phyloP scores from a whole-genome alignment of 179 eudicot species.

The Patellifolia procumbens region DNA sequence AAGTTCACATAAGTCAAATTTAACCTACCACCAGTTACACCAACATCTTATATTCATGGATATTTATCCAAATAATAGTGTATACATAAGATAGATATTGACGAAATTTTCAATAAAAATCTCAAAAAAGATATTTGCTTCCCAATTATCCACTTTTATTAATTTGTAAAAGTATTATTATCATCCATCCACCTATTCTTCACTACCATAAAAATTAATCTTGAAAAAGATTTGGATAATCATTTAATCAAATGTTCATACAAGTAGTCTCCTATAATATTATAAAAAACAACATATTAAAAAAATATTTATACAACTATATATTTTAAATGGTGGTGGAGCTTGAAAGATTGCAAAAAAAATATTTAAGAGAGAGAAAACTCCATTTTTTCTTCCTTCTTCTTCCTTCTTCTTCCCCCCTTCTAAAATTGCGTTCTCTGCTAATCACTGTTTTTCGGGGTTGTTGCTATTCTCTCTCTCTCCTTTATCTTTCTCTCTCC shows the following conservation, averaged over 20 bases:
- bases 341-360: neutral
- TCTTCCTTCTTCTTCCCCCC: neutral
- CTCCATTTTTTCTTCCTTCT: neutral
- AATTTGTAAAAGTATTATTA: neutral
- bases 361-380: slow-evolving; percentile 21
- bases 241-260: neutral
- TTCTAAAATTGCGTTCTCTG: slow-evolving; percentile 20
- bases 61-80: too few species aligned
- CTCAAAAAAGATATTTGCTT: neutral
- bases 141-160: neutral
- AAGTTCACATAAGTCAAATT: too few species aligned
- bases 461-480: slow-evolving; percentile 26
- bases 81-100: too few species aligned
- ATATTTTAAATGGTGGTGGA: neutral
- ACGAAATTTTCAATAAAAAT: neutral
- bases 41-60: too few species aligned
- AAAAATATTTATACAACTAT: neutral
- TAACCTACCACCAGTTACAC: too few species aligned
- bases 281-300: too few species aligned
- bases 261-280: too few species aligned
- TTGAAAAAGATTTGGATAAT: neutral
- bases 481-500: neutral
- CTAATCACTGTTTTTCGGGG: slow-evolving; percentile 27
- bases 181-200: neutral
- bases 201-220: neutral